These are phyloP conservation scores for Cercospora sp. DNA, from an alignment of 2,329 filamentous ascomycete species.

Conservation along the genomic window DNA sequence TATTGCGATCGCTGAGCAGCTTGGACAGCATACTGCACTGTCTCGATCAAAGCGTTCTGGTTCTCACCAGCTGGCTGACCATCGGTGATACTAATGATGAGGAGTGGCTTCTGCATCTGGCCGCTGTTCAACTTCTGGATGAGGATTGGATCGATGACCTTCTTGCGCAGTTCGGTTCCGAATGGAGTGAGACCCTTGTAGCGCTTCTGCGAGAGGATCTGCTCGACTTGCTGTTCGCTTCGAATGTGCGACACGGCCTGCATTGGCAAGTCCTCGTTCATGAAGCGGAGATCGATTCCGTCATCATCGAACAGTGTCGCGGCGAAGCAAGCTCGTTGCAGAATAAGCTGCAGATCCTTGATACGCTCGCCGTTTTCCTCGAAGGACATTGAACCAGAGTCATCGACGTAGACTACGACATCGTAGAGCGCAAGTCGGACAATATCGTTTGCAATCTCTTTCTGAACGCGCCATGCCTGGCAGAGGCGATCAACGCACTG, in stretches of 20 bases:
- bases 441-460: slow-evolving; percentile 63
- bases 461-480: slow-evolving; percentile 56
- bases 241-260: slow-evolving; percentile 56
- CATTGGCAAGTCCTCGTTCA: slow-evolving; percentile 60
- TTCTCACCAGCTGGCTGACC: slow-evolving; percentile 66
- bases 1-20: slow-evolving; percentile 54
- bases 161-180: slow-evolving; percentile 62
- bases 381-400: slow-evolving; percentile 69
- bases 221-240: slow-evolving; percentile 58
- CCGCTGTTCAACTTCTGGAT: slow-evolving; percentile 53
- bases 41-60: slow-evolving; percentile 57
- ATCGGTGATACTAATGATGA: slow-evolving; percentile 66
- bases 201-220: slow-evolving; percentile 58
- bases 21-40: slow-evolving; percentile 56
- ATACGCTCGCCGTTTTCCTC: slow-evolving; percentile 67
- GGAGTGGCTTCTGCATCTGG: slow-evolving; percentile 61
- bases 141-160: slow-evolving; percentile 63
- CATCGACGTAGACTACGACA: slow-evolving; percentile 64
- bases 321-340: slow-evolving; percentile 63
- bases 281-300: slow-evolving; percentile 67
- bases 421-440: slow-evolving; percentile 64
- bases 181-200: slow-evolving; percentile 68
- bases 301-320: slow-evolving; percentile 69
- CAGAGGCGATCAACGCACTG: slow-evolving; percentile 57
- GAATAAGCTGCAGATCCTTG: slow-evolving; percentile 64